Conservation (phyloP, 192 early-diverging fungal genomes). For the Backusella macrospora region DNA sequence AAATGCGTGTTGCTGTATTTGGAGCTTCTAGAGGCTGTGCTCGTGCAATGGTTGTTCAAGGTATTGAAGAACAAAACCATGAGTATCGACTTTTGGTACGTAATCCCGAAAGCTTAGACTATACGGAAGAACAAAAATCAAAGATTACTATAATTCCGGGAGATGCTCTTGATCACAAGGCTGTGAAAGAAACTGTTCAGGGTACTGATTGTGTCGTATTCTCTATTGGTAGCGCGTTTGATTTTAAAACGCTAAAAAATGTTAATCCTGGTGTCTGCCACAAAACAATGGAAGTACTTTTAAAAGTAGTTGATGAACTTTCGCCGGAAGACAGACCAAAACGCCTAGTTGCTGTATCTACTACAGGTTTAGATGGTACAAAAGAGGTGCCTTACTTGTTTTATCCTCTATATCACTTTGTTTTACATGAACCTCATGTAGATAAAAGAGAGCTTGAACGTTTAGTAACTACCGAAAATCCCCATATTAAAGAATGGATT, state of each 20-base stretch:
- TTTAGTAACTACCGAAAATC: not conserved
- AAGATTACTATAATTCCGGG: slow-evolving; percentile 45
- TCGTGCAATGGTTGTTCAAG: slow-evolving; percentile 29
- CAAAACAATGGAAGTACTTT: slow-evolving; percentile 4
- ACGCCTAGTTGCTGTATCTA: slow-evolving; percentile 15
- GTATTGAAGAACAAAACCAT: not conserved
- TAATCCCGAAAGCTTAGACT: slow-evolving; percentile 42
- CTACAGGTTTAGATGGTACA: slow-evolving; percentile 14
- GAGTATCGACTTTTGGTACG: slow-evolving; percentile 42
- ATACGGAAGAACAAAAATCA: slow-evolving; percentile 40
- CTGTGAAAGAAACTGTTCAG: slow-evolving; percentile 39
- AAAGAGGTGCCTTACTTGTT: slow-evolving; percentile 23
- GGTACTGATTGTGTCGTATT: slow-evolving; percentile 42
- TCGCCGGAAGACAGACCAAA: slow-evolving; percentile 9
- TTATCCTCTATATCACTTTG: not conserved
- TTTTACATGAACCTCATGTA: slow-evolving; percentile 24
- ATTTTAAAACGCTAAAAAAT: slow-evolving; percentile 26
- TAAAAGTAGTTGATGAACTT: slow-evolving; percentile 6
- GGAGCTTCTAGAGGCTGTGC: slow-evolving; percentile 26
- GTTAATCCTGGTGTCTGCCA: slow-evolving; percentile 15
- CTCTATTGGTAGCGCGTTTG: slow-evolving; percentile 41
- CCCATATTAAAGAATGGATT: slow-evolving; percentile 29
- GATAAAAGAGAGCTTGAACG: slow-evolving; percentile 19
- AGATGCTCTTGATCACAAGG: slow-evolving; percentile 40
- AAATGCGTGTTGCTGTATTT: slow-evolving; percentile 21